These are phyloP conservation scores for Eucalyptus leucophloia DNA, from an alignment of 345 rosid genomes.

Conservation along the genomic window DNA sequence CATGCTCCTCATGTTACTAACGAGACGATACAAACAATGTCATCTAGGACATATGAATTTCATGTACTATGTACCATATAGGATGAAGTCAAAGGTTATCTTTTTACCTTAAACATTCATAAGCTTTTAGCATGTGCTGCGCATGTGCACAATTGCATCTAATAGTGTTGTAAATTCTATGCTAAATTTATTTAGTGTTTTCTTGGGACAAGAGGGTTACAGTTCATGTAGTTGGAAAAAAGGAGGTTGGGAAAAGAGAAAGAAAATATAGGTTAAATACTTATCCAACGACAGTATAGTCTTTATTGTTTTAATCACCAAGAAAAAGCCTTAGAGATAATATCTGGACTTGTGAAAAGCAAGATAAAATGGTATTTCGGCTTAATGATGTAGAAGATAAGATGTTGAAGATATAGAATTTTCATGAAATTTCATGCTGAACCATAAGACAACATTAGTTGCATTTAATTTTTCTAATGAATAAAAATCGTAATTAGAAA, in stretches of 20 bases:
- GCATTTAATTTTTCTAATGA: background rate
- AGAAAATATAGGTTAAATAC: background rate
- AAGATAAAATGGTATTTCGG: background rate
- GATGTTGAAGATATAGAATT: background rate
- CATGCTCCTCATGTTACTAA: background rate
- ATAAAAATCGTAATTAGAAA: background rate
- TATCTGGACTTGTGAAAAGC: background rate
- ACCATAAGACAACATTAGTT: background rate
- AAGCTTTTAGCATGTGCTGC: background rate
- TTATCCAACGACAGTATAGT: background rate
- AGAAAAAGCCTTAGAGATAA: background rate
- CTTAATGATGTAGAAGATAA: background rate
- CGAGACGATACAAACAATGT: background rate
- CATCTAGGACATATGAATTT: background rate
- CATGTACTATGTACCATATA: background rate
- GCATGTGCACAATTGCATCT: background rate
- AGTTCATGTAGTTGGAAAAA: background rate
- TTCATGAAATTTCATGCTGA: background rate
- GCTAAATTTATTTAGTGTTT: background rate
- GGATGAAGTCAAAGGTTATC: background rate
- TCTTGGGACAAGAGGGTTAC: background rate
- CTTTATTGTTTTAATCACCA: background rate
- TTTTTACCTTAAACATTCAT: background rate
- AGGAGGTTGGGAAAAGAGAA: background rate
- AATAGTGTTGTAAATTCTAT: background rate